Evolutionary conservation across 2,329 filamentous ascomycete species (phyloP).

Genomic region (Aspergillus texensis): DNA sequence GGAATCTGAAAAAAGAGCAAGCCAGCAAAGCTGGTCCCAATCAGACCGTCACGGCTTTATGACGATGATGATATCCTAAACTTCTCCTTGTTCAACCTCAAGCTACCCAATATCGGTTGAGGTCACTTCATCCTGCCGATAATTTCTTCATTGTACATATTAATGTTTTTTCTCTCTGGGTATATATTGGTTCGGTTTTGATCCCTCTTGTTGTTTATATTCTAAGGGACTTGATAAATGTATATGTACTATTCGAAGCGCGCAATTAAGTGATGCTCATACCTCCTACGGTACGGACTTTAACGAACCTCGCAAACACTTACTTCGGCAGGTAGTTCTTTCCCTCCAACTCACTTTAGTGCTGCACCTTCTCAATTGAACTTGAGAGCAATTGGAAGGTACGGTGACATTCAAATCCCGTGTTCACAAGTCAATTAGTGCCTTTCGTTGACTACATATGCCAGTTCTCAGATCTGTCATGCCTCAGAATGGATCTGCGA

Average conservation of each 20-base stretch:
- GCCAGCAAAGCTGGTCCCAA: constrained; percentile 37
- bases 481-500: constrained; percentile 1
- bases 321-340: neutral
- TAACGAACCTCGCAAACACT: too few species aligned
- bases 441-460: neutral
- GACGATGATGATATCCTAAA: constrained; percentile 30
- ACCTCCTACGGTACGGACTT: neutral
- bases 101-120: constrained; percentile 2
- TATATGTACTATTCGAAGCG: neutral
- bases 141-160: constrained; percentile 23
- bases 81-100: constrained; percentile 7
- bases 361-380: neutral
- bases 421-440: neutral
- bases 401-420: neutral
- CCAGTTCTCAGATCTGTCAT: neutral
- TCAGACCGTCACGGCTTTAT: constrained; percentile 38
- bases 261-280: neutral
- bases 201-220: constrained; percentile 13
- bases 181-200: constrained; percentile 8
- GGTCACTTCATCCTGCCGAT: constrained; percentile 12
- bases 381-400: neutral
- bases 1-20: constrained; percentile 50
- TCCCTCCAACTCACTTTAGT: neutral
- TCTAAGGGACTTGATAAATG: constrained; percentile 15
- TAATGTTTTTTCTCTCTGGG: constrained; percentile 14